These are phyloP conservation scores for Licmophora abbreviata DNA, from an alignment of 108 stramenopile species.

Conservation along the genomic window DNA sequence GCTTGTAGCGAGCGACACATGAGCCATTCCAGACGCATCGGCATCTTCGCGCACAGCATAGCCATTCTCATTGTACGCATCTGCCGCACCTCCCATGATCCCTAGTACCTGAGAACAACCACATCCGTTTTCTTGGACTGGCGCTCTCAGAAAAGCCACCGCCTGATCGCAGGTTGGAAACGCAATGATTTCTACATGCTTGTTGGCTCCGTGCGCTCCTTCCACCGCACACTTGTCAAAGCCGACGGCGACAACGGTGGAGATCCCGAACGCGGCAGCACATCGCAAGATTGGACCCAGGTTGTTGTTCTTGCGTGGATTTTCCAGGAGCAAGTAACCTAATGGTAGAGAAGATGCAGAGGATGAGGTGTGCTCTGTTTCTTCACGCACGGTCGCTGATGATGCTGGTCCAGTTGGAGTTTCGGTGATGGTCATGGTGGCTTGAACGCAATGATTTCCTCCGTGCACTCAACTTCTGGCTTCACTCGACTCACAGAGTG, in stretches of 20 bases:
- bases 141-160: constrained; percentile 19
- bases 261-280: constrained; percentile 67
- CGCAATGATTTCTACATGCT: constrained; percentile 57
- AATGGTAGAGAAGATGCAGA: no score
- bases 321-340: constrained; percentile 64
- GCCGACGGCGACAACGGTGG: constrained; percentile 58
- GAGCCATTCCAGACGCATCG: neutral
- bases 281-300: constrained; percentile 75
- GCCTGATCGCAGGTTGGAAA: constrained; percentile 58
- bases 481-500: no score
- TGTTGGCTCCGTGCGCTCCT: constrained; percentile 68
- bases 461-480: no score
- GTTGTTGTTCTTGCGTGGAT: constrained; percentile 68
- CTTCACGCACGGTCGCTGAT: no score
- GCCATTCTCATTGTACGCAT: neutral
- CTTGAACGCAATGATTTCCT: no score
- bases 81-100: constrained; percentile 20
- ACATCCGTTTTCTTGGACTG: neutral
- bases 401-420: no score
- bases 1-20: neutral
- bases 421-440: no score
- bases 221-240: constrained; percentile 50
- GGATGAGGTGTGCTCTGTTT: no score
- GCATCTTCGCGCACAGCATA: neutral
- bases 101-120: constrained; percentile 21